Percentiles rank a stretch among this genome's conserved stretches.
Conservation (phyloP, 306 rosid genomes). For the Coriaria nepalensis region DNA sequence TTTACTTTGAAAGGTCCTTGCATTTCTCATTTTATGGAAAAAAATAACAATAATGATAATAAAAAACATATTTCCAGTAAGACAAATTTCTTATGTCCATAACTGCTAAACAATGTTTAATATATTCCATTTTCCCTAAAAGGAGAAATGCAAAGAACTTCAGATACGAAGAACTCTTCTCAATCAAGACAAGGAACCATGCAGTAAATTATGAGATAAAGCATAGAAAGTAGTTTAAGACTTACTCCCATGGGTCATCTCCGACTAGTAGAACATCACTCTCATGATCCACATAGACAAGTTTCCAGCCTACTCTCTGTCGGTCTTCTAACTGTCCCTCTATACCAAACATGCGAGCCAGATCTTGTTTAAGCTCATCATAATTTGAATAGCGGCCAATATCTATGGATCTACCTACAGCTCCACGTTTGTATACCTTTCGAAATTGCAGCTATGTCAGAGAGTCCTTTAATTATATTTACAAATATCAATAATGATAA, state of each 20-base stretch:
- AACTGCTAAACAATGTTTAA: too few species aligned
- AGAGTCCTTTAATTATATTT: slow-evolving; percentile 3
- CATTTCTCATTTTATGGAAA: too few species aligned
- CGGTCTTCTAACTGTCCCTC: slow-evolving; percentile 90
- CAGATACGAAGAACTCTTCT: too few species aligned
- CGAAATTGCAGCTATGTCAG: slow-evolving; percentile 9
- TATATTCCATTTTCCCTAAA: too few species aligned
- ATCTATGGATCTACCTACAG: slow-evolving; percentile 97
- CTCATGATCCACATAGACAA: slow-evolving; percentile 93
- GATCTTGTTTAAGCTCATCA: slow-evolving; percentile 79
- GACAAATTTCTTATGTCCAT: too few species aligned
- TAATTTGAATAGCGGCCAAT: slow-evolving; percentile 70
- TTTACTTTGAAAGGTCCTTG: too few species aligned
- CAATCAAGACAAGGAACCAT: too few species aligned
- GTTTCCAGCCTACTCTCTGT: slow-evolving; percentile 87
- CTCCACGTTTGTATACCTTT: slow-evolving; percentile 96
- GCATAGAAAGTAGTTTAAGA: background rate
- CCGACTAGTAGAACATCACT: slow-evolving; percentile 83
- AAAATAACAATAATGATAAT: background rate
- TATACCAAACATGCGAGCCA: slow-evolving; percentile 85
- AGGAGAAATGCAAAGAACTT: too few species aligned
- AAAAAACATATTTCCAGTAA: too few species aligned
- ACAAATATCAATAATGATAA: too few species aligned
- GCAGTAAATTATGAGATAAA: too few species aligned
- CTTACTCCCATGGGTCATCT: slow-evolving; percentile 99